phyloP scores from a whole-genome alignment of 2,329 filamentous ascomycete genomes.

The Aspergillus sp. region DNA sequence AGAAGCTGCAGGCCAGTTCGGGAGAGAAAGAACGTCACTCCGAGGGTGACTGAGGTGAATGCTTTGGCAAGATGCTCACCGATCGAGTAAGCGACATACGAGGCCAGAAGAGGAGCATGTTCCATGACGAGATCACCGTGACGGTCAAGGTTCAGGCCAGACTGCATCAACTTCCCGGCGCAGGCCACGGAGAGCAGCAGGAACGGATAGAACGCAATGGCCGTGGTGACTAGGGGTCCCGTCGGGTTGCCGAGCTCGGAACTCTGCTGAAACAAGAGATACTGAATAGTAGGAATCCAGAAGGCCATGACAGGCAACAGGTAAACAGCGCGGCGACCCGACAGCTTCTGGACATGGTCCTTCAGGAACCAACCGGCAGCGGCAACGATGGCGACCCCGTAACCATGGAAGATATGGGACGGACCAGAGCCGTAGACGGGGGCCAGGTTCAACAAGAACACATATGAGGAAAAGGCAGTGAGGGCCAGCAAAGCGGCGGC shows the following conservation, averaged over 20 bases:
- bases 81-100: conserved; percentile 63
- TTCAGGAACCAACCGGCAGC: conserved; percentile 73
- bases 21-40: conserved; percentile 63
- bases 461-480: conserved; percentile 40
- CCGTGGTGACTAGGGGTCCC: conserved; percentile 75
- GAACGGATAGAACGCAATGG: conserved; percentile 69
- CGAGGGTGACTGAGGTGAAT: conserved; percentile 54
- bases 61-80: conserved; percentile 43
- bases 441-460: conserved; percentile 68
- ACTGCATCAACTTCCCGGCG: conserved; percentile 64
- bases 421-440: conserved; percentile 89
- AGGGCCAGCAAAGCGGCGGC: conserved; percentile 38
- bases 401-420: conserved; percentile 68
- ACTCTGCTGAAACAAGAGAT: conserved; percentile 67
- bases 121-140: conserved; percentile 61
- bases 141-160: conserved; percentile 53
- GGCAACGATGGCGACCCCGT: conserved; percentile 64
- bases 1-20: conserved; percentile 71
- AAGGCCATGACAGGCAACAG: conserved; percentile 72
- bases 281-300: conserved; percentile 73
- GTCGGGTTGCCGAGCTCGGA: conserved; percentile 63
- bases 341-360: conserved; percentile 50
- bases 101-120: conserved; percentile 63
- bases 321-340: conserved; percentile 47
- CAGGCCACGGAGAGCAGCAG: conserved; percentile 63